A percentile compares a stretch with the other conserved stretches of the same genome.
These are phyloP conservation scores for Ophiostoma montium DNA, from an alignment of 2,329 filamentous ascomycete genomes.

Conservation along the genomic window DNA sequence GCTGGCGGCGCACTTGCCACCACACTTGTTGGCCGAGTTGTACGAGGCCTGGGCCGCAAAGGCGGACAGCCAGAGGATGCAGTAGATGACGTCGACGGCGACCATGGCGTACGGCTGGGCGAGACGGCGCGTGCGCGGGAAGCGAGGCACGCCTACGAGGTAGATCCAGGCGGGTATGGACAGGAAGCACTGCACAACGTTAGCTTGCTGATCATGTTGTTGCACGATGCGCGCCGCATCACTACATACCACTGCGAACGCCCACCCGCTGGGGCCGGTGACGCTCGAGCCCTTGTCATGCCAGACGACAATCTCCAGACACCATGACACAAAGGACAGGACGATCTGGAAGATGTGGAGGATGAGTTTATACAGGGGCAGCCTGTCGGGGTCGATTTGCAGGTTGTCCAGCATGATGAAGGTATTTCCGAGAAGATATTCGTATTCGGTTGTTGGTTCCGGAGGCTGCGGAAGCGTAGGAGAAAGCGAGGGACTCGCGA, in stretches of 20 bases:
- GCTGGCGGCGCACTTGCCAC: slow-evolving; percentile 42
- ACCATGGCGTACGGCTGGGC: slow-evolving; percentile 50
- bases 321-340: slow-evolving; percentile 40
- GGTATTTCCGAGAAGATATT: too few relatives aligned
- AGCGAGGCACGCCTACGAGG: slow-evolving; percentile 50
- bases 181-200: slow-evolving; percentile 42
- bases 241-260: slow-evolving; percentile 46
- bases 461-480: background rate
- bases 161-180: slow-evolving; percentile 51
- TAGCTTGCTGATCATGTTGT: background rate
- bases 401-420: slow-evolving; percentile 29
- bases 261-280: slow-evolving; percentile 46
- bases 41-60: slow-evolving; percentile 53
- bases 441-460: background rate
- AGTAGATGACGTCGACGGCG: slow-evolving; percentile 40
- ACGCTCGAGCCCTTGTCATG: slow-evolving; percentile 32
- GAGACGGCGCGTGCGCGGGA: slow-evolving; percentile 44
- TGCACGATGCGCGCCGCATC: background rate
- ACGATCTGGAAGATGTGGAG: slow-evolving; percentile 42
- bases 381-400: slow-evolving; percentile 38
- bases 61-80: slow-evolving; percentile 50
- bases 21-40: slow-evolving; percentile 42
- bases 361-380: slow-evolving; percentile 42
- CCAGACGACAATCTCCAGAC: slow-evolving; percentile 47
- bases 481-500: background rate